Evolutionary conservation across 495 filamentous ascomycete genomes (phyloP).

Genomic region (Amphirosellinia nigrospora): DNA sequence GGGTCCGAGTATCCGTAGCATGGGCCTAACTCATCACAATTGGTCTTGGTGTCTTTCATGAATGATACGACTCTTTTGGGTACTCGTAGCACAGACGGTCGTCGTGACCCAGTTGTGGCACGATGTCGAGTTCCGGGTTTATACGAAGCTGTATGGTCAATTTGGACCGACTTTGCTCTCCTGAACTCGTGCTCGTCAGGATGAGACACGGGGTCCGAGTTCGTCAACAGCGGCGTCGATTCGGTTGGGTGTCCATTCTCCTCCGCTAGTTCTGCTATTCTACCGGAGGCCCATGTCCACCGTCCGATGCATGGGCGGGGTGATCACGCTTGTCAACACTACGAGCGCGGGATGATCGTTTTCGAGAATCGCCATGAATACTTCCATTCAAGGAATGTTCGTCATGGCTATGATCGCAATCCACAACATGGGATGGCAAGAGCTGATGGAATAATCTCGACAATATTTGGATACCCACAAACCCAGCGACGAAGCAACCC

Average conservation of each 20-base stretch:
- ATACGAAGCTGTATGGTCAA: conserved; percentile 18
- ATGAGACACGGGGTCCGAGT: conserved; percentile 25
- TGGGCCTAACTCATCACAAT: conserved; percentile 75
- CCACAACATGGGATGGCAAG: conserved; percentile 92
- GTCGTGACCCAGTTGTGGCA: conserved; percentile 38
- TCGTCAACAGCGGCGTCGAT: conserved; percentile 44
- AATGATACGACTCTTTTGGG: conserved; percentile 65
- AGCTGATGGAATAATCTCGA: conserved; percentile 81
- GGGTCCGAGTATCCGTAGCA: conserved; percentile 87
- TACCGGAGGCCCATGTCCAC: conserved; percentile 19
- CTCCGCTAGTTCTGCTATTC: conserved; percentile 5
- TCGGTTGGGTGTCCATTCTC: conserved; percentile 40
- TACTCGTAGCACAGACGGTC: conserved; percentile 53
- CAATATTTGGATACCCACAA: conserved; percentile 80
- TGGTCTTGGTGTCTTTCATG: conserved; percentile 68
- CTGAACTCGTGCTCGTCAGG: conserved; percentile 19
- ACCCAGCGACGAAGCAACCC: conserved; percentile 78
- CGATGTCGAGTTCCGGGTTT: conserved; percentile 23
- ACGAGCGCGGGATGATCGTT: conserved; percentile 38
- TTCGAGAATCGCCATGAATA: conserved; percentile 35
- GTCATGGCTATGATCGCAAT: conserved; percentile 84
- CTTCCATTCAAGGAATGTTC: conserved; percentile 49
- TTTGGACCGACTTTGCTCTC: conserved; percentile 34
- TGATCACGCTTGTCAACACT: conserved; percentile 21
- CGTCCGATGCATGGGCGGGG: conserved; percentile 1